A percentile compares a stretch with the other conserved stretches of the same genome.
phyloP scores from a whole-genome alignment of 306 rosid genomes.

The Rosa multiflora region DNA sequence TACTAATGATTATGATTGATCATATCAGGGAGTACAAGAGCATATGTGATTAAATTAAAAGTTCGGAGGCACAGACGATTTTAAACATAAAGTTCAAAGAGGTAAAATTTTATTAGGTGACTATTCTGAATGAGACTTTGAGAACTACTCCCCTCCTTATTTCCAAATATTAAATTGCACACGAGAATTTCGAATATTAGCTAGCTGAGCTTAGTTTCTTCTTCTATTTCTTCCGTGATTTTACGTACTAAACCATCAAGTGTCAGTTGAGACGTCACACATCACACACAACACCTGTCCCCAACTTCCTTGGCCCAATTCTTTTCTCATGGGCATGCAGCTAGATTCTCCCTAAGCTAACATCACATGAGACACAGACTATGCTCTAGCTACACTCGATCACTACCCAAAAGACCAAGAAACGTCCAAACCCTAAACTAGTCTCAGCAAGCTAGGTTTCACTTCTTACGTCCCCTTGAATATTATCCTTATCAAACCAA shows the following conservation, averaged over 20 bases:
- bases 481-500: neutral
- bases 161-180: neutral
- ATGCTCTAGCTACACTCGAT: neutral
- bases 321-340: neutral
- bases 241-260: slow-evolving; percentile 6
- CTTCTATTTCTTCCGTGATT: neutral
- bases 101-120: too few species aligned
- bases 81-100: too few species aligned
- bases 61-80: too few species aligned
- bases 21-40: too few species aligned
- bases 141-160: neutral
- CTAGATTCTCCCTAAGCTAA: slow-evolving; percentile 10
- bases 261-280: neutral
- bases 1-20: too few species aligned
- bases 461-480: neutral
- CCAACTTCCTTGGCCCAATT: neutral
- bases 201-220: neutral
- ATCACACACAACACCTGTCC: slow-evolving; percentile 2
- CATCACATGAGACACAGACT: neutral
- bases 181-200: neutral
- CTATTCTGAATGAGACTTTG: neutral
- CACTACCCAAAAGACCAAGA: slow-evolving; percentile 1
- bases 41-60: too few species aligned
- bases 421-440: neutral
- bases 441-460: neutral